Conservation (phyloP, 2,329 filamentous ascomycete species). For the Paracorniculantispora psalliotae region DNA sequence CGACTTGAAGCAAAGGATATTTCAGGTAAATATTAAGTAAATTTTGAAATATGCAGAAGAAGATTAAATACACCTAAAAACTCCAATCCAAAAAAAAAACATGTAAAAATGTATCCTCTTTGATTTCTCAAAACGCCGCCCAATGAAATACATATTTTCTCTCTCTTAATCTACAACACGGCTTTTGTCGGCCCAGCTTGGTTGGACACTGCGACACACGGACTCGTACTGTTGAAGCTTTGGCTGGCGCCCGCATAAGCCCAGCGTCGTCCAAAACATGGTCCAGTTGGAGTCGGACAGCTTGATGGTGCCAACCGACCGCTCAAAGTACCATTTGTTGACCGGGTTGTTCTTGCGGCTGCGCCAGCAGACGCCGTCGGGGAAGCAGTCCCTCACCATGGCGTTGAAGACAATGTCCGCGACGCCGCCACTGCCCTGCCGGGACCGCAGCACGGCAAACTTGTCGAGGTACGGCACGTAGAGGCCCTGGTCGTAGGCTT, state of each 20-base stretch:
- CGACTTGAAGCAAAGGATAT: neutral
- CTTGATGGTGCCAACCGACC: slow-evolving; percentile 78
- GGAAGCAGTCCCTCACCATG: slow-evolving; percentile 88
- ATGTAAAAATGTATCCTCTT: neutral
- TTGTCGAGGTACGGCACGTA: slow-evolving; percentile 95
- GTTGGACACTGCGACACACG: slow-evolving; percentile 62
- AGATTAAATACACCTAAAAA: too few relatives aligned
- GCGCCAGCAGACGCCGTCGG: slow-evolving; percentile 85
- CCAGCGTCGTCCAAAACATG: slow-evolving; percentile 94
- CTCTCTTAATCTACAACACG: slow-evolving; percentile 48
- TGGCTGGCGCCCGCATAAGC: slow-evolving; percentile 50
- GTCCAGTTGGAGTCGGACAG: slow-evolving; percentile 82
- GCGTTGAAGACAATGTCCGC: slow-evolving; percentile 95
- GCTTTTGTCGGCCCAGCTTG: slow-evolving; percentile 58
- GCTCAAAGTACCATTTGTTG: slow-evolving; percentile 99
- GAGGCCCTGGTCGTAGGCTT: slow-evolving; percentile 49
- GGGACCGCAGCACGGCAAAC: slow-evolving; percentile 84
- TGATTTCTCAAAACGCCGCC: slow-evolving; percentile 5
- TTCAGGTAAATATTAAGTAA: neutral
- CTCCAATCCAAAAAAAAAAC: neutral
- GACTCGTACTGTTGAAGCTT: slow-evolving; percentile 65
- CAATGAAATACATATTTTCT: neutral
- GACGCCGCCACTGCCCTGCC: slow-evolving; percentile 86
- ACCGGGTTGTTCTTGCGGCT: slow-evolving; percentile 88
- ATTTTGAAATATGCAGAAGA: neutral